These are phyloP conservation scores for Trametes meyenii DNA, from an alignment of 768 basidiomycete species.

Conservation along the genomic window DNA sequence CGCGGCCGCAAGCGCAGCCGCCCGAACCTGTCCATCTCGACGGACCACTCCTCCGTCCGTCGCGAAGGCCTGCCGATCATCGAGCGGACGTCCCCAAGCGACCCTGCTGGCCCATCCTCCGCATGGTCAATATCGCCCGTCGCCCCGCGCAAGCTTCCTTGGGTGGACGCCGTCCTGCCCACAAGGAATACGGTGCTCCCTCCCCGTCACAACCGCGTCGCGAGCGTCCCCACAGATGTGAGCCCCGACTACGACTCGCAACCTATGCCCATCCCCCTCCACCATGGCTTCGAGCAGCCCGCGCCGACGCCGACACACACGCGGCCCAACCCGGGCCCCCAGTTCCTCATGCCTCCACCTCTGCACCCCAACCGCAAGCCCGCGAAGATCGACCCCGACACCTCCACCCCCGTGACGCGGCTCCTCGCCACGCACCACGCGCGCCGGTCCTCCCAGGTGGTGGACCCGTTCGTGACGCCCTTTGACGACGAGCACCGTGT, in stretches of 20 bases:
- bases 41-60: conserved; percentile 42
- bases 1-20: conserved; percentile 29
- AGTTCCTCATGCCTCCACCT: conserved; percentile 24
- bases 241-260: conserved; percentile 6
- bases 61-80: conserved; percentile 33
- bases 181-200: conserved; percentile 23
- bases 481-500: conserved; percentile 69
- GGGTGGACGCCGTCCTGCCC: conserved; percentile 22
- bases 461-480: conserved; percentile 72
- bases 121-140: conserved; percentile 38
- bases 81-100: conserved; percentile 33
- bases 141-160: conserved; percentile 34
- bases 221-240: conserved; percentile 23
- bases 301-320: conserved; percentile 22
- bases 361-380: conserved; percentile 11
- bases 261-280: conserved; percentile 39
- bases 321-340: conserved; percentile 16
- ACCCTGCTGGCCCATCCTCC: conserved; percentile 27
- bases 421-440: conserved; percentile 48
- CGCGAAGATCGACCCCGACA: conserved; percentile 25
- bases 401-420: conserved; percentile 44
- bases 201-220: conserved; percentile 8
- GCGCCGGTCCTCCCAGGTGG: conserved; percentile 43
- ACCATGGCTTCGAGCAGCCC: conserved; percentile 42
- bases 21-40: conserved; percentile 47